Evolutionary conservation across 768 basidiomycete species (phyloP), one percentile per base, ranked within the genome.

Genomic region (Tubosaeta sp.): DNA sequence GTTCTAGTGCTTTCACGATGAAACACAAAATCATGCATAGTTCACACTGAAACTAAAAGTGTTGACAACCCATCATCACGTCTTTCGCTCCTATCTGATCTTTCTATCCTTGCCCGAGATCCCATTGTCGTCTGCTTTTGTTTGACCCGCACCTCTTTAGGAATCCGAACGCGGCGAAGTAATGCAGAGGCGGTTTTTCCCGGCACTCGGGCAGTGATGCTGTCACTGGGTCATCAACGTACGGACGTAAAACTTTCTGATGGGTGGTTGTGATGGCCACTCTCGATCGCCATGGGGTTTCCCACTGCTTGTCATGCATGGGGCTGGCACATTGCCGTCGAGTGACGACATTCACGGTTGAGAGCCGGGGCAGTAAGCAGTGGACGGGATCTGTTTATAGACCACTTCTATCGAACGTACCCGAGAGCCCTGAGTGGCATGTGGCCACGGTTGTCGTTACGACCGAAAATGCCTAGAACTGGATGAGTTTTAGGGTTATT

Each of bases 11-110:
- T 38, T 47, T 22, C 29, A 55, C 13, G 66, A 67, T 68, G 66
- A 66, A 57, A 63, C 53, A 54, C 54, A 70, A 43, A 74, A 72
- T 71, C 76, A 76, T 71, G 87, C 92, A 94, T 94, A 94, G 93
- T 95, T 94, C 91, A 95, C 89, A 84, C 92, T 85, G 91, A 95
- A 90, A 72, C 73, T 67, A 72, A 71, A 65, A n/a, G 71, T 93
- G 91, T 89, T 84, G 88, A 93, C 74, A 86, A 79, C 72, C 73
- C 82, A 77, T 60, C 85, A 91, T 90, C 87, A 82, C 71, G 91
- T 97, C 93, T 95, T 95, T 95, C 93, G 92, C 93, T 95, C 91
- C 92, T 95, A 95, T 95, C 91, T 95, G 93, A 95, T 72, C 33
- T 56, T 10, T n/a, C 43, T n/a, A 7, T 32, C 43, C 13, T 34